Conservation (phyloP, 1,284 basidiomycete genomes). For the Naganishia sp. region DNA sequence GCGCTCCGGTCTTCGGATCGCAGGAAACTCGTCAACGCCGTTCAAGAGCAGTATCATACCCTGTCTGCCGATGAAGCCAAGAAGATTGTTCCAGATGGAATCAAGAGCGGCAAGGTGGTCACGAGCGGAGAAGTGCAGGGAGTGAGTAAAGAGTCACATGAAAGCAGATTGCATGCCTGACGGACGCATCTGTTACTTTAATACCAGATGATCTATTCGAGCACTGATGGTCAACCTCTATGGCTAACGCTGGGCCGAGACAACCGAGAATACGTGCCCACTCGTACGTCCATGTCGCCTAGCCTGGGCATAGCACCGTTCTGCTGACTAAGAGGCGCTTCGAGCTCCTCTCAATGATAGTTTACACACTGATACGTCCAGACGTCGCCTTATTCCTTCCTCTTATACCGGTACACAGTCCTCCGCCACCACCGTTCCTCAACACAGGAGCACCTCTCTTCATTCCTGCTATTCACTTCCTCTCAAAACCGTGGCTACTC, state of each 20-base stretch:
- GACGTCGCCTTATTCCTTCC: conserved; percentile 60
- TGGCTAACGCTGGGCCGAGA: conserved; percentile 71
- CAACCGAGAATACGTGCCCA: conserved; percentile 66
- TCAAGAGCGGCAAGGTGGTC: conserved; percentile 44
- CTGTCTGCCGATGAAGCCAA: conserved; percentile 26
- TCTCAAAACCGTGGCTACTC: conserved; percentile 43
- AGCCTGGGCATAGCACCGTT: background rate
- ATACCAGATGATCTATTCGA: conserved; percentile 59
- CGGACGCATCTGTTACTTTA: conserved; percentile 48
- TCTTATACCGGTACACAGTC: conserved; percentile 47
- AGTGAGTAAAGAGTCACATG: conserved; percentile 36
- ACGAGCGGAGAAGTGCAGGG: conserved; percentile 50
- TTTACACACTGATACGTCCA: conserved; percentile 69
- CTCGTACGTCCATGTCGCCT: conserved; percentile 54
- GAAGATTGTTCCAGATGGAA: conserved; percentile 48
- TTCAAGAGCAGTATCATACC: conserved; percentile 44
- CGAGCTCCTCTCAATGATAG: conserved; percentile 38
- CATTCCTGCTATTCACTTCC: conserved; percentile 49
- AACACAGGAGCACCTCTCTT: conserved; percentile 58
- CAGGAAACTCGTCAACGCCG: conserved; percentile 44
- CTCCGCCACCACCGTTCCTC: conserved; percentile 54
- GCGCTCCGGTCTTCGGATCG: conserved; percentile 51
- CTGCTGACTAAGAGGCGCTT: background rate
- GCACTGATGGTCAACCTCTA: conserved; percentile 70
- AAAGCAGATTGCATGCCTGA: background rate